phyloP scores from a whole-genome alignment of 495 filamentous ascomycete species.

The Barbatosphaeria neglecta region DNA sequence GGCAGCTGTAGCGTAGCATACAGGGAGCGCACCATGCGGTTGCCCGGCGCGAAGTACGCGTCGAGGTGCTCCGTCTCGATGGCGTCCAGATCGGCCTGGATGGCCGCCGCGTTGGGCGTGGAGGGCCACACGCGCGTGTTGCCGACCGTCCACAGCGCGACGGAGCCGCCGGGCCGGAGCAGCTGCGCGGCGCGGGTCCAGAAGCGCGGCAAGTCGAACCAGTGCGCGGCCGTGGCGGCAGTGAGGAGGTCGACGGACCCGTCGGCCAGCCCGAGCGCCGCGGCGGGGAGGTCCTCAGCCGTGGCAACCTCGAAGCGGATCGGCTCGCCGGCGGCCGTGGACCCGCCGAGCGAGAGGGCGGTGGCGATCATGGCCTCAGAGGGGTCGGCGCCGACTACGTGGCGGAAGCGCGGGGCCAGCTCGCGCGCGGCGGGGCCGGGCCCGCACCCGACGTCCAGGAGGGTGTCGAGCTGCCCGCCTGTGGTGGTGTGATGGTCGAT shows the following conservation, averaged over 20 bases:
- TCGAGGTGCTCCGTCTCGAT: slow-evolving; percentile 17
- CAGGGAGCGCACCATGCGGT: slow-evolving; percentile 16
- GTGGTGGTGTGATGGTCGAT: slow-evolving; percentile 34
- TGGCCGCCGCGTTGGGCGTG: slow-evolving; percentile 21
- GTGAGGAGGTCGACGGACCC: slow-evolving; percentile 39
- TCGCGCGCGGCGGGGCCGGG: slow-evolving; percentile 33
- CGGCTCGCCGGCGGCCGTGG: slow-evolving; percentile 9
- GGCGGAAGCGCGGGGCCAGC: slow-evolving; percentile 26
- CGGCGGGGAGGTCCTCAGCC: slow-evolving; percentile 31
- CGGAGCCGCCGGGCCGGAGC: slow-evolving; percentile 42
- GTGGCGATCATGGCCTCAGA: slow-evolving; percentile 40
- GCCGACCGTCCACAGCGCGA: slow-evolving; percentile 37
- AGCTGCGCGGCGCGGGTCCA: slow-evolving; percentile 45
- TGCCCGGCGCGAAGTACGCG: slow-evolving; percentile 25
- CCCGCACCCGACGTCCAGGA: slow-evolving; percentile 47
- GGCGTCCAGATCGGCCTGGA: slow-evolving; percentile 20
- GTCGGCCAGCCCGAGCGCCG: slow-evolving; percentile 12
- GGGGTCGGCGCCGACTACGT: slow-evolving; percentile 38
- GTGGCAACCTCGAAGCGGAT: slow-evolving; percentile 29
- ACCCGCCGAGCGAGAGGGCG: slow-evolving; percentile 12
- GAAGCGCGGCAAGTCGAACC: slow-evolving; percentile 48
- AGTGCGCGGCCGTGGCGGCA: slow-evolving; percentile 40
- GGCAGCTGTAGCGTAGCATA: slow-evolving; percentile 38
- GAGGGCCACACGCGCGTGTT: slow-evolving; percentile 17
- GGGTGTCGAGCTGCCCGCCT: slow-evolving; percentile 27